Base-by-base conservation (phyloP, 495 filamentous ascomycete genomes). In the Chaetomidium leptoderma region DNA sequence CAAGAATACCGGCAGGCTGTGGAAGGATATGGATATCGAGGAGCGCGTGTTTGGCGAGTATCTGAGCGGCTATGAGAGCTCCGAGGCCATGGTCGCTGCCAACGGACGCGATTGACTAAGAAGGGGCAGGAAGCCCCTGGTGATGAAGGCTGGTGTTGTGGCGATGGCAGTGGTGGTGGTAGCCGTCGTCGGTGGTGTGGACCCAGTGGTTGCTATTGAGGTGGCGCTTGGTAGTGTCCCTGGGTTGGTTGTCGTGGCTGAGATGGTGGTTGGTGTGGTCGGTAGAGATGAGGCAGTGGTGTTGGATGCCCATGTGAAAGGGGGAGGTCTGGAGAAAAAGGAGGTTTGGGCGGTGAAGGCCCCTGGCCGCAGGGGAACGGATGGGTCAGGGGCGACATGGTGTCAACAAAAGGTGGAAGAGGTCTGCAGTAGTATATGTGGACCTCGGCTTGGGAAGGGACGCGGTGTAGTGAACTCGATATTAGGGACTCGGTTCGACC, bases 111-210 rank as follows among this genome's bases (percentile, higher is more conserved):
- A 74, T 73, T 73, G 72, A 75, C 71, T 70, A 72, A 46, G 54
- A 63, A 68, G 70, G 70, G 70, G 72, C 69, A 63, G 67, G 71
- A 70, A 73, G 70, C 70, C 67, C 71, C 68, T 52, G 60, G 55
- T n/a, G 60, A 62, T 45, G 45, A 37, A 39, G 30, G 19, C 10
- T 39, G 53, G 43, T 56, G 42, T 29, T 1, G 36, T 10, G 27
- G 53, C 32, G 39, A 19, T 39, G 53, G n/a, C n/a, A n/a, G n/a
- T 37, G 33, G 14, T n/a, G 13, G 10, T 39, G 39, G n/a, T 42
- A n/a, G 39, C 3, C 4, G 36, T 39, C 36, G n/a, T 17, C 36
- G n/a, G 4, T 39, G 36, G 5, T 9, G 4, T 42, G 39, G n/a
- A 35, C 19, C 21, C 44, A 19, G 29, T 9, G 42, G 46, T 6